phyloP scores from a whole-genome alignment of 768 basidiomycete species.

The Mycena amicta region DNA sequence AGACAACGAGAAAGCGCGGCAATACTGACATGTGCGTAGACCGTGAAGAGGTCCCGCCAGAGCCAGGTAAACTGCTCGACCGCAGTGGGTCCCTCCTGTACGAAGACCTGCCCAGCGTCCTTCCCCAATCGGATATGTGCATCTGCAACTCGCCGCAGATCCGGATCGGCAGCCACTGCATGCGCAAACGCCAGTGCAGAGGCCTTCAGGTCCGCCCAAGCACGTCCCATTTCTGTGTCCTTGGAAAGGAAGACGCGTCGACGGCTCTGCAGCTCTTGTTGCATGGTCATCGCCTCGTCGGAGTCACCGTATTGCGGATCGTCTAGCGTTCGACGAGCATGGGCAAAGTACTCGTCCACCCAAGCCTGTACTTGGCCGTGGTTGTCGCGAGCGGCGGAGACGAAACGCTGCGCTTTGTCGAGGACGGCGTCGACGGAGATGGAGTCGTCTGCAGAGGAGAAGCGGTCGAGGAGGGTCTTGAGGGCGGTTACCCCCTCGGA shows the following conservation, averaged over 20 bases:
- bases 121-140: slow-evolving; percentile 50
- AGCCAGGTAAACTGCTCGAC: slow-evolving; percentile 63
- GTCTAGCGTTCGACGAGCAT: slow-evolving; percentile 47
- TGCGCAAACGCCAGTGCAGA: slow-evolving; percentile 48
- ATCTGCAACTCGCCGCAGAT: slow-evolving; percentile 46
- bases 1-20: background rate
- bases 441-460: slow-evolving; percentile 38
- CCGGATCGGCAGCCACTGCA: slow-evolving; percentile 50
- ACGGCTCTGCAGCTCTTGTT: slow-evolving; percentile 45
- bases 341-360: slow-evolving; percentile 54
- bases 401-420: slow-evolving; percentile 30
- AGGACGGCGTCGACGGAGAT: slow-evolving; percentile 51
- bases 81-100: background rate
- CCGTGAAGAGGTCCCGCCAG: slow-evolving; percentile 80
- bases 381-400: slow-evolving; percentile 1
- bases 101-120: slow-evolving; percentile 47
- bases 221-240: slow-evolving; percentile 54
- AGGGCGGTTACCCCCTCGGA: slow-evolving; percentile 52
- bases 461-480: slow-evolving; percentile 51
- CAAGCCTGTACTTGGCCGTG: slow-evolving; percentile 53
- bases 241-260: slow-evolving; percentile 54
- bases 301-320: slow-evolving; percentile 54
- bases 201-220: slow-evolving; percentile 46
- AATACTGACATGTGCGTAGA: slow-evolving; percentile 68
- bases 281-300: slow-evolving; percentile 44